Conservation (phyloP, 192 early-diverging fungal species). For the Jimgerdemannia flammicorona region DNA sequence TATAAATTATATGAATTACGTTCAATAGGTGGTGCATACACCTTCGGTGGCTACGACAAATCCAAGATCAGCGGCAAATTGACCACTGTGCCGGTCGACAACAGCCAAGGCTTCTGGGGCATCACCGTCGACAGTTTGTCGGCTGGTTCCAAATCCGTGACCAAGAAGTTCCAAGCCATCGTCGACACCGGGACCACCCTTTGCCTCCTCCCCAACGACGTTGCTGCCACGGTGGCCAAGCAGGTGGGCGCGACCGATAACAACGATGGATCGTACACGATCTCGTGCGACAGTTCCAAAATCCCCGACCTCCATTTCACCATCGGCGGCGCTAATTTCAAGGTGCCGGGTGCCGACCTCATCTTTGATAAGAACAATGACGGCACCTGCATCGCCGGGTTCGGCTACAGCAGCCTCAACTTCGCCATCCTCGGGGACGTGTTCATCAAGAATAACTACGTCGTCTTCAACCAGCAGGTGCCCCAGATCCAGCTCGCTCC, state of each 20-base stretch:
- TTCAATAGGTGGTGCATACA: slow-evolving; percentile 30
- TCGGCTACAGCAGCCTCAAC: slow-evolving; percentile 23
- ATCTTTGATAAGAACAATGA: slow-evolving; percentile 19
- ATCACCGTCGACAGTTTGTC: slow-evolving; percentile 10
- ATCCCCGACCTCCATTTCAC: slow-evolving; percentile 29
- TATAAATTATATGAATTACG: neutral
- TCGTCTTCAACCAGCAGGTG: slow-evolving; percentile 30
- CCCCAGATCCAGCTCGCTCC: slow-evolving; percentile 32
- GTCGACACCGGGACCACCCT: slow-evolving; percentile 44
- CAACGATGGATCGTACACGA: slow-evolving; percentile 20
- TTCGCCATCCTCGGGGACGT: slow-evolving; percentile 42
- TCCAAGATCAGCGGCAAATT: slow-evolving; percentile 33
- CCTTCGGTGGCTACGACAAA: slow-evolving; percentile 44
- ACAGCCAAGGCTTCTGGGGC: slow-evolving; percentile 19
- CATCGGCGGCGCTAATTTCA: slow-evolving; percentile 29
- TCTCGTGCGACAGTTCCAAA: slow-evolving; percentile 16
- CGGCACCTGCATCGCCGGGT: slow-evolving; percentile 30
- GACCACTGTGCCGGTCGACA: slow-evolving; percentile 40
- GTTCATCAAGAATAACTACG: slow-evolving; percentile 48
- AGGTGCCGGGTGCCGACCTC: slow-evolving; percentile 33
- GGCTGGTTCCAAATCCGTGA: neutral
- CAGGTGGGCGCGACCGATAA: slow-evolving; percentile 17
- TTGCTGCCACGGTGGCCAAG: slow-evolving; percentile 16
- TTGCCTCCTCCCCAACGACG: slow-evolving; percentile 21
- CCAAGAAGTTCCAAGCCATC: slow-evolving; percentile 24